Evolutionary conservation across 371 early-diverging fungal genomes (phyloP).

Genomic region (Smittium mucronatum): DNA sequence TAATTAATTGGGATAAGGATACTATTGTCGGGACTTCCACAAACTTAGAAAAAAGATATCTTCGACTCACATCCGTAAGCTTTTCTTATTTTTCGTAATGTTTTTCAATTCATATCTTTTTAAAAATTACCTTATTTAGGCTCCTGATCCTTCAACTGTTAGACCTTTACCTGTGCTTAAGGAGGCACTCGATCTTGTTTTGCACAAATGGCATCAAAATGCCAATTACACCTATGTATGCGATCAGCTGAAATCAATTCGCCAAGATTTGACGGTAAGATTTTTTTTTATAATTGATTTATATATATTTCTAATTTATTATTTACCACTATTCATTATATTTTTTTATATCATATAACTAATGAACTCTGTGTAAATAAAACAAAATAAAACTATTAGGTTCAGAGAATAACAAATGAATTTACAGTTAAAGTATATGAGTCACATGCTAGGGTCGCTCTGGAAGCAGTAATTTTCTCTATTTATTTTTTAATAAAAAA

Average conservation of each 20-base stretch:
- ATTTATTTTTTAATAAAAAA: not conserved
- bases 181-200: constrained; percentile 58
- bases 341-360: constrained; percentile 9
- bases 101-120: constrained; percentile 11
- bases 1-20: constrained; percentile 59
- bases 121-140: constrained; percentile 32
- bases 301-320: constrained; percentile 15
- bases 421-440: constrained; percentile 93
- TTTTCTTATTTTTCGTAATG: constrained; percentile 25
- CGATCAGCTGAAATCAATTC: constrained; percentile 87
- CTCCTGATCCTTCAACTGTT: constrained; percentile 79
- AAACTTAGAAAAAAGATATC: constrained; percentile 72
- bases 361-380: not conserved
- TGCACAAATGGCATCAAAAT: constrained; percentile 61
- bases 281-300: no score
- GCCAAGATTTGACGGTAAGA: constrained; percentile 80
- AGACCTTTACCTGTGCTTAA: constrained; percentile 66
- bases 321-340: constrained; percentile 2
- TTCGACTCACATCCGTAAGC: constrained; percentile 63
- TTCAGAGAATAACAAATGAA: constrained; percentile 79
- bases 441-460: constrained; percentile 80
- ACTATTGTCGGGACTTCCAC: constrained; percentile 80
- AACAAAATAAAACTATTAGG: constrained; percentile 37
- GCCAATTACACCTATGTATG: constrained; percentile 81
- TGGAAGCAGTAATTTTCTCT: constrained; percentile 43